Percentiles rank a stretch among this genome's conserved stretches.
These are phyloP conservation scores for Pseudozyma sp. DNA, from an alignment of 1,284 basidiomycete genomes.

Conservation along the genomic window DNA sequence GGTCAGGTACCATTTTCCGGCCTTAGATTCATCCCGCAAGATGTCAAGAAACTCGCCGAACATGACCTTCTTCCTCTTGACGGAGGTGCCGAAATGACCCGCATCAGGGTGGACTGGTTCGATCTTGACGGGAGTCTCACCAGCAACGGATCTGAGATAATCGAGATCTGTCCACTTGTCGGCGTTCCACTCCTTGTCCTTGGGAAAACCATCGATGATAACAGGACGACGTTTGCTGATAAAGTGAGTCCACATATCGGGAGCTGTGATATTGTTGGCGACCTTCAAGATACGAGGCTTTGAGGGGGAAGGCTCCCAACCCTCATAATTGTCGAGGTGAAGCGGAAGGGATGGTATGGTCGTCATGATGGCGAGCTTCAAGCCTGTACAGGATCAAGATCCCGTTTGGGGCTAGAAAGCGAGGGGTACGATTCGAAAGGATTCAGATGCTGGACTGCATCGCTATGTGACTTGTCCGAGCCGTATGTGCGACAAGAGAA, in stretches of 20 bases:
- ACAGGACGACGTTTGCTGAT: constrained; percentile 58
- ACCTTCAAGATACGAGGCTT: constrained; percentile 28
- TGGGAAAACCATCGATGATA: constrained; percentile 57
- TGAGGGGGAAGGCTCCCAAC: constrained; percentile 23
- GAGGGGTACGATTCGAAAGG: too few species aligned
- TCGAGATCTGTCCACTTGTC: constrained; percentile 58
- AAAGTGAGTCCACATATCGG: constrained; percentile 59
- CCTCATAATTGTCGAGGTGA: constrained; percentile 34
- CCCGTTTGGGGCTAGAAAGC: neutral
- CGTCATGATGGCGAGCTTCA: constrained; percentile 10
- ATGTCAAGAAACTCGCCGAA: constrained; percentile 57
- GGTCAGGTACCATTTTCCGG: constrained; percentile 64
- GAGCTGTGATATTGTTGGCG: constrained; percentile 31
- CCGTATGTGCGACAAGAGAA: too few species aligned
- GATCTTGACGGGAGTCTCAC: constrained; percentile 60
- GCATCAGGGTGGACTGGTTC: constrained; percentile 60
- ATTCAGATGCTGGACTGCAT: too few species aligned
- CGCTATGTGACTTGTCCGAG: too few species aligned
- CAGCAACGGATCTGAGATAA: constrained; percentile 51
- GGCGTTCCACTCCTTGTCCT: constrained; percentile 56
- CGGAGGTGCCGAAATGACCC: constrained; percentile 62
- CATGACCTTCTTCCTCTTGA: constrained; percentile 41
- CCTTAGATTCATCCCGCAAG: constrained; percentile 41
- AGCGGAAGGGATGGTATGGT: constrained; percentile 36
- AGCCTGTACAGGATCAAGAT: neutral